Percentiles rank a stretch among this genome's conserved stretches.
phyloP scores from a whole-genome alignment of 2,329 filamentous ascomycete genomes.

The Chalaropsis thielavioides region DNA sequence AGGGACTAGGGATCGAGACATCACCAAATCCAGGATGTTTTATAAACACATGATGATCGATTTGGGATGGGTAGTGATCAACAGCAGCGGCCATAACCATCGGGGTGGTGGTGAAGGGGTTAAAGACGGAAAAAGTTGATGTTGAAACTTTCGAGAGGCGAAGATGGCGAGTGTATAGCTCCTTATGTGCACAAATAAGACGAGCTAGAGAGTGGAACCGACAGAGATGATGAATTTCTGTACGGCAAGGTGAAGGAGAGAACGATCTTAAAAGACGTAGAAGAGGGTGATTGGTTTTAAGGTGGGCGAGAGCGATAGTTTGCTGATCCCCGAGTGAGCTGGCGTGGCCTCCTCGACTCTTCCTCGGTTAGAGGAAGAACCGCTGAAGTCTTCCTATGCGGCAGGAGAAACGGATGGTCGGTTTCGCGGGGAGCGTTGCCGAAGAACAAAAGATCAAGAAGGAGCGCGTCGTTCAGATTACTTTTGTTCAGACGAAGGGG shows the following conservation, averaged over 20 bases:
- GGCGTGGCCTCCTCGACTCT: slow-evolving; percentile 99
- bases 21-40: slow-evolving; percentile 30
- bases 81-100: slow-evolving; percentile 53
- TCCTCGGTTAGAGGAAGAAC: slow-evolving; percentile 99
- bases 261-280: background rate
- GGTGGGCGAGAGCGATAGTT: slow-evolving; percentile 90
- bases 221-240: slow-evolving; percentile 7
- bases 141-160: slow-evolving; percentile 6
- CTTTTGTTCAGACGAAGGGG: slow-evolving; percentile 36
- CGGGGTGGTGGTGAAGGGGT: slow-evolving; percentile 23
- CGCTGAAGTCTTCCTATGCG: slow-evolving; percentile 97
- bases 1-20: slow-evolving; percentile 1
- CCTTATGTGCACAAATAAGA: slow-evolving; percentile 14
- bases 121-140: slow-evolving; percentile 9
- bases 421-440: slow-evolving; percentile 38
- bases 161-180: slow-evolving; percentile 11
- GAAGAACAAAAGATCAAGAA: slow-evolving; percentile 36
- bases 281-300: slow-evolving; percentile 54
- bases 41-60: slow-evolving; percentile 36
- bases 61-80: slow-evolving; percentile 37
- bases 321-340: slow-evolving; percentile 78
- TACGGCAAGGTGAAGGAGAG: background rate
- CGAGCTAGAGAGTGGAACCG: slow-evolving; percentile 16
- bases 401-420: slow-evolving; percentile 69
- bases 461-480: slow-evolving; percentile 37